Base-by-base conservation (phyloP, 345 rosid species). In the Trapa bicornis region DNA sequence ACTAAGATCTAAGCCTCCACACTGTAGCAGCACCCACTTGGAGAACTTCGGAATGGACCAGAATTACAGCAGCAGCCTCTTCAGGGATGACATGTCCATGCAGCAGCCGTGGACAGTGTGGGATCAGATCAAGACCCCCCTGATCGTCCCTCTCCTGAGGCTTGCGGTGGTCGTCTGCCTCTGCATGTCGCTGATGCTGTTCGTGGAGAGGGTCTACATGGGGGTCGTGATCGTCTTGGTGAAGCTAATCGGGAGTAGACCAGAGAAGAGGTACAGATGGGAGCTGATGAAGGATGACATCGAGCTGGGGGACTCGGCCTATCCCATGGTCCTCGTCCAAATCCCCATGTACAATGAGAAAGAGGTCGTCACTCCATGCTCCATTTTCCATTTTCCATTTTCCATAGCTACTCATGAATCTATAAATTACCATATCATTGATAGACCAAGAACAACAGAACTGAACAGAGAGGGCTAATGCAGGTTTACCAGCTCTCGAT, bases 311-410 rank as follows among this genome's bases (percentile, higher is more conserved):
- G 87, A 84, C 83, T 83, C 86, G 41, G 78, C 75, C 65, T 91
- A 91, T 78, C 99, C 99, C 0, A 76, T 85, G 91, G 95, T 94
- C 75, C 83, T 94, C 53, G 82, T 94, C 68, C 99, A 94, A 82
- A 88, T 94, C 84, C 99, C 99, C 6, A 94, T 94, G 99, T 94
- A 71, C 81, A 94, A 94, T 64, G 99, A 94, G 78, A 76, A 85
- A 78, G 99, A 94, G 97, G 48, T 45, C 13, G 11, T 22, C 29
- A 22, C 29, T 22, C 29, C 29, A 22, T 22, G 29, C 29, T 22
- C 29, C 29, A 22, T 22, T 22, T 22, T 22, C 29, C n/a, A n/a
- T n/a, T n/a, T 45, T 45, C 11, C 13, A 41, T 41, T 41, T 41
- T 41, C 43, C 6, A 4, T 41, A 41, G 43, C 11, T 2, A 45